phyloP scores from a whole-genome alignment of 1,139 yeast genomes.

The Yarrowia galli region DNA sequence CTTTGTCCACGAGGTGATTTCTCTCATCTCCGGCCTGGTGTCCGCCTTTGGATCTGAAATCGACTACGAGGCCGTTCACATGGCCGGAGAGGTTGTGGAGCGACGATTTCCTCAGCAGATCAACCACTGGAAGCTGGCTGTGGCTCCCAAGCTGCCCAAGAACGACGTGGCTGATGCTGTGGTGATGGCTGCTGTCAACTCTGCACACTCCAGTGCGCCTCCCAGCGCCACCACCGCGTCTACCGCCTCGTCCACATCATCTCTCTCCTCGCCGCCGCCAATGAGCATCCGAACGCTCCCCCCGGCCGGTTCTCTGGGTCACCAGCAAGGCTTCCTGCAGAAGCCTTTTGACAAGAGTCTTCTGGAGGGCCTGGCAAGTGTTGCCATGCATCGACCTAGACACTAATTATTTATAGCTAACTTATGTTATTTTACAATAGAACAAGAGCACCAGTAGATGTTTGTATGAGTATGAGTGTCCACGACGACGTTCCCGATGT shows the following conservation, averaged over 20 bases:
- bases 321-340: slow-evolving; percentile 27
- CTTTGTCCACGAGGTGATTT: slow-evolving; percentile 34
- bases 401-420: slow-evolving; percentile 39
- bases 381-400: slow-evolving; percentile 38
- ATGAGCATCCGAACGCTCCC: slow-evolving; percentile 35
- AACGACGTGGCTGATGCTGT: slow-evolving; percentile 30
- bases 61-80: slow-evolving; percentile 38
- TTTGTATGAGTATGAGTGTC: too few relatives aligned
- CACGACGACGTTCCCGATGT: too few relatives aligned
- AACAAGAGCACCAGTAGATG: neutral
- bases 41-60: slow-evolving; percentile 35
- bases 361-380: slow-evolving; percentile 37
- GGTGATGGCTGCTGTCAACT: slow-evolving; percentile 25
- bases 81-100: slow-evolving; percentile 38
- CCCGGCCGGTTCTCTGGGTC: slow-evolving; percentile 37
- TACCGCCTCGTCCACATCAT: slow-evolving; percentile 35
- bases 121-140: slow-evolving; percentile 21
- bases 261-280: slow-evolving; percentile 33
- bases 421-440: slow-evolving; percentile 22
- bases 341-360: slow-evolving; percentile 35
- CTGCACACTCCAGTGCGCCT: slow-evolving; percentile 29
- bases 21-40: slow-evolving; percentile 35
- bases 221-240: slow-evolving; percentile 33
- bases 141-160: slow-evolving; percentile 32
- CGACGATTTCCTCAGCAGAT: slow-evolving; percentile 37